Conservation (phyloP, 345 rosid genomes). For the Eucalyptus microcorys region DNA sequence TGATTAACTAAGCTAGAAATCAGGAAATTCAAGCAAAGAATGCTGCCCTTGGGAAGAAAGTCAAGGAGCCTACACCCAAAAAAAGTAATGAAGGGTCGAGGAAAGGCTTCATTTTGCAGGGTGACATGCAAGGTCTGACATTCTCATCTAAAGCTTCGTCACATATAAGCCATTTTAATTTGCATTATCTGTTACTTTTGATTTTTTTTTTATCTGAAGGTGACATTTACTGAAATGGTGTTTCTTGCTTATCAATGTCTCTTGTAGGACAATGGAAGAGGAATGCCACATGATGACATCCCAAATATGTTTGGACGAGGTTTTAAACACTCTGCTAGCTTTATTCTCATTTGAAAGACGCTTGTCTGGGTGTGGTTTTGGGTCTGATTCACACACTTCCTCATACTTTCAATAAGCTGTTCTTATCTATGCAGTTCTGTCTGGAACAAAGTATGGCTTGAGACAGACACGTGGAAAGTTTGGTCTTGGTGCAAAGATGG, state of each 20-base stretch:
- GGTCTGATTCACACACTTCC: too few species aligned
- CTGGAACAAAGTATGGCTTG: too few species aligned
- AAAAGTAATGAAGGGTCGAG: slow-evolving; percentile 69
- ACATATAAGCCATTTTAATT: neutral
- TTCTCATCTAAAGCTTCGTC: neutral
- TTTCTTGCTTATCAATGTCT: neutral
- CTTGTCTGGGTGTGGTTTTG: too few species aligned
- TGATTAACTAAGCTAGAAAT: slow-evolving; percentile 75
- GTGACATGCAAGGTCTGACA: slow-evolving; percentile 83
- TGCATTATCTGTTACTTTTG: neutral
- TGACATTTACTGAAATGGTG: neutral
- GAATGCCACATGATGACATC: slow-evolving; percentile 99
- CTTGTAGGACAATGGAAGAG: slow-evolving; percentile 87
- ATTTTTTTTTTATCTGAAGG: neutral
- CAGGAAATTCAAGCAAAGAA: slow-evolving; percentile 82
- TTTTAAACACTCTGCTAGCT: neutral
- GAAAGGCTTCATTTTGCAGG: slow-evolving; percentile 89
- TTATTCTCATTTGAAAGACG: too few species aligned
- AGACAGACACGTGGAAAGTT: too few species aligned
- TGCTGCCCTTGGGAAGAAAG: slow-evolving; percentile 67
- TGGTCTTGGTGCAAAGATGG: too few species aligned
- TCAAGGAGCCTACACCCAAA: slow-evolving; percentile 52
- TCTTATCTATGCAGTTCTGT: too few species aligned
- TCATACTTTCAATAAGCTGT: too few species aligned
- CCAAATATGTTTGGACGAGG: slow-evolving; percentile 99